Evolutionary conservation across 2,329 filamentous ascomycete genomes (phyloP), one percentile per base, ranked within the genome.

Genomic region (Curvularia sp.): DNA sequence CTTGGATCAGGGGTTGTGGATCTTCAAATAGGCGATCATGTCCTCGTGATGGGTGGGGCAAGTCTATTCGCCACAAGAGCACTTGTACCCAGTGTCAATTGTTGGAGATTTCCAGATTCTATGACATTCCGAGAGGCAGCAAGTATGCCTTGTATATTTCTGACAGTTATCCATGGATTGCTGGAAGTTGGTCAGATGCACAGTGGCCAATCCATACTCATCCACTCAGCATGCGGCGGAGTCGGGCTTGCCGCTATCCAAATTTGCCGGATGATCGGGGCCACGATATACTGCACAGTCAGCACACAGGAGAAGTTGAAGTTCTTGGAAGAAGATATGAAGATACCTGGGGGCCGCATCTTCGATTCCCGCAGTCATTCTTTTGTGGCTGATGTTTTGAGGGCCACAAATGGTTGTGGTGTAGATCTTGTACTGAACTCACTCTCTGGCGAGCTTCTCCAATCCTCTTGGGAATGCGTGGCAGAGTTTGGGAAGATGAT

Each of bases 401-500:
- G 22, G 0, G 58, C 48, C 9, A 63, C 62, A 15, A 10, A 43
- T 49, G 52, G 73, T 61, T 8, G 43, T 9, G 77, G 77, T 3
- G 73, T 78, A 3, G 72, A 78, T 56, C 60, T 78, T 0, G 63
- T 73, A 2, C 56, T 79, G 13, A 78, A 76, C 55, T 65, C 65
- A 0, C 51, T 66, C 0, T 52, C 65, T 1, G 75, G 73, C 1
- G 69, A 74, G 3, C 33, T 67, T 0, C 58, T 76, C 0, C 61
- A 67, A 7, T 76, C 76, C 0, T 79, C 76, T 0, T 70, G 62
- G 65, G 57, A 73, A 4, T 82, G 79, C 42, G 69, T 84, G 0
- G 81, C 81, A 0, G 15, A 62, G 13, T 57, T 39, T 4, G 71
- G 71, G 1, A 53, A 22, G 0, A 49, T 72, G 39, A 52, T 73